Conservation (phyloP, 805 yeast species). For the Monosporozyma yasuniensis region DNA sequence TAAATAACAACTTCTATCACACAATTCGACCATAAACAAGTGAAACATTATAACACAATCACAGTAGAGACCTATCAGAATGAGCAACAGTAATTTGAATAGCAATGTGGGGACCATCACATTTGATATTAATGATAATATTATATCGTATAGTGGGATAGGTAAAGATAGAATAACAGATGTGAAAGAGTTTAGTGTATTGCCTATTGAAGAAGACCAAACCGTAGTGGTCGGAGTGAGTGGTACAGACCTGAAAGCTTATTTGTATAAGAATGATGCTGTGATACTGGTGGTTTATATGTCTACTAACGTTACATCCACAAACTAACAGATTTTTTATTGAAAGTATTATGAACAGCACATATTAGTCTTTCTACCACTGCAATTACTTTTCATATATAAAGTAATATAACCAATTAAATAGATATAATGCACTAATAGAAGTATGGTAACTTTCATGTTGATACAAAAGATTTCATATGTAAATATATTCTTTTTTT, state of each 20-base stretch:
- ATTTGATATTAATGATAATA: conserved; percentile 26
- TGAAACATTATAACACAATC: too few species aligned
- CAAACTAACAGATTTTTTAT: not conserved
- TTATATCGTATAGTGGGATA: conserved; percentile 26
- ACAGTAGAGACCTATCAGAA: not conserved
- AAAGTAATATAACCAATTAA: too few species aligned
- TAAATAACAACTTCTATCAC: not conserved
- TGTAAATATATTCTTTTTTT: too few species aligned
- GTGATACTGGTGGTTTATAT: conserved; percentile 24
- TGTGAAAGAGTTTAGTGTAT: conserved; percentile 16
- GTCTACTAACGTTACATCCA: not conserved
- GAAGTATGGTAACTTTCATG: too few species aligned
- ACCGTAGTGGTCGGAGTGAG: conserved; percentile 13
- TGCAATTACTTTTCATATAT: too few species aligned
- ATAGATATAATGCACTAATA: too few species aligned
- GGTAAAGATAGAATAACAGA: conserved; percentile 24
- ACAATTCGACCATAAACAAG: not conserved
- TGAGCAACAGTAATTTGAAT: not conserved
- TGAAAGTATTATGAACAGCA: too few species aligned
- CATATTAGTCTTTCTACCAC: not conserved
- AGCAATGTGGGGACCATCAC: conserved; percentile 21
- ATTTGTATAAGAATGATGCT: conserved; percentile 21
- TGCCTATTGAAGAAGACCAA: conserved; percentile 21
- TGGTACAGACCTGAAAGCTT: conserved; percentile 1
- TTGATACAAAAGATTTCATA: too few species aligned